Evolutionary conservation across 2,329 filamentous ascomycete genomes (phyloP), one percentile per base, ranked within the genome.

Genomic region (Colletotrichum graminicola): DNA sequence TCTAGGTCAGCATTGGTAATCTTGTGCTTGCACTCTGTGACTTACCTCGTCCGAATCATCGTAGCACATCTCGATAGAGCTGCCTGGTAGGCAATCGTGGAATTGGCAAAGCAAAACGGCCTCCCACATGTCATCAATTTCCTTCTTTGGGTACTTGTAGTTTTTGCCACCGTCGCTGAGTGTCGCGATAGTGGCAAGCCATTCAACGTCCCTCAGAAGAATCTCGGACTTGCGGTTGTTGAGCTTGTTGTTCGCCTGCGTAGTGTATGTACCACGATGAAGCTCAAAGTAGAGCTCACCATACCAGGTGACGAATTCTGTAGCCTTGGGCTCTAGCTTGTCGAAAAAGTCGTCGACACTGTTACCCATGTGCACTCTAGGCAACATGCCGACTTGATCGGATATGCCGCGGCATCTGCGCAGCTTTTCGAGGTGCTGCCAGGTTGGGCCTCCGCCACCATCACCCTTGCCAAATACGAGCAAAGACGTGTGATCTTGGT

Each of bases 71-170:
- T 97, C 95, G 76, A 99, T 98, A 43, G 91, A 93, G 79, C 94
- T 98, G 67, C 96, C 96, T 0, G 96, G 96, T 62, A 99, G 86
- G 79, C 96, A 98, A 79, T 99, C 96, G 75, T 99, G 96, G 86
- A 99, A 99, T 78, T 99, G 96, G 75, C 95, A 98, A 34, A 98
- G 89, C 32, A 98, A 86, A 3, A 95, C 92, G 66, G 89, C 88
- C 84, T 98, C 95, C 96, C 96, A 99, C 91, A 99, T 97, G 68
- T 92, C 88, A 78, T 99, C 96, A 66, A 99, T 91, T n/a, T 96
- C 90, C 78, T 93, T 90, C 82, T 97, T 98, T 12, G 96, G 96
- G 79, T 98, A 99, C 77, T 92, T 92, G 84, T 97, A 98, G 2
- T 85, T 85, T 39, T 86, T 85, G 39, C 57, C 65, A 69, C 89